Evolutionary conservation across 1,284 basidiomycete species (phyloP), one percentile per base, ranked within the genome.

Genomic region (Sanghuangporus baumii): DNA sequence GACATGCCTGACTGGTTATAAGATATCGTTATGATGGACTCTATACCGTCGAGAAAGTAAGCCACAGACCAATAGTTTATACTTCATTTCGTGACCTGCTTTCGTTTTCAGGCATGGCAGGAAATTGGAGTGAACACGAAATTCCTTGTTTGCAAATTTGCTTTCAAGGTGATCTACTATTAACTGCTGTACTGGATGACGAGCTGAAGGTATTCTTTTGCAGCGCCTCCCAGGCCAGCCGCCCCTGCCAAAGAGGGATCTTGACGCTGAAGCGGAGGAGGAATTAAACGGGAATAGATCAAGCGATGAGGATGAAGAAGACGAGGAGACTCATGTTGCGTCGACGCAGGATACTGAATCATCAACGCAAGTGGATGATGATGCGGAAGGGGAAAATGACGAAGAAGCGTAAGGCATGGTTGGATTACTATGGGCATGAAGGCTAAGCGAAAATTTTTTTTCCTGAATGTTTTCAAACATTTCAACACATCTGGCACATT

Each of bases 21-120:
- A 87, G 90, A 16, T 94, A 93, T 69, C 86, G 92, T 9, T 95
- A 95, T 70, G 88, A 93, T 68, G 93, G 93, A 0, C 76, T 95
- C 34, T 95, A 95, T 70, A 75, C 72, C 2, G 88, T 92, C 6
- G 87, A 88, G 72, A 85, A 85, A 77, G 88, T 85, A 66, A 62
- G 73, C 26, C 63, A 55, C 34, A 63, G 63, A n/a, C 16, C 20
- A 46, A 16, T 46, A n/a, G 43, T 46, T 14, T 18, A 1, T 14
- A 46, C 43, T n/a, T n/a, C 16, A 46, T n/a, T n/a, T 7, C 16
- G 0, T 46, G 43, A 46, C 16, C 2, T 4, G 3, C 41, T 48
- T 14, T 55, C 47, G 11, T 18, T 56, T 37, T 41, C 59, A 89
- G 88, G 85, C 82, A 2, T 91, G 88, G 88, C 79, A 80, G 72